phyloP scores from a whole-genome alignment of 768 basidiomycete species.

The Boletus reticuloceps region DNA sequence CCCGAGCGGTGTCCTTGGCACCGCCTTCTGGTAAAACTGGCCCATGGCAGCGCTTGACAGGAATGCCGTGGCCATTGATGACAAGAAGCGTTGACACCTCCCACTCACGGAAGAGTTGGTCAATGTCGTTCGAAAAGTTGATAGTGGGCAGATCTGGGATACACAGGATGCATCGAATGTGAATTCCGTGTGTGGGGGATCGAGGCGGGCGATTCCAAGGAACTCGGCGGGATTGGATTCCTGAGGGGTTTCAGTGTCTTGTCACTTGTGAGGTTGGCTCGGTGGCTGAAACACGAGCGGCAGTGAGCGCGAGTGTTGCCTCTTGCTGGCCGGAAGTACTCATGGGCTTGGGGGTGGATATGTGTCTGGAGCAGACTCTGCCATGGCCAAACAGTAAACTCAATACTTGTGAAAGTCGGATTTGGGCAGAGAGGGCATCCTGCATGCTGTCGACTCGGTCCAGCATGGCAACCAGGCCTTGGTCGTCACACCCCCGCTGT shows the following conservation, averaged over 20 bases:
- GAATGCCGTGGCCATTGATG: not conserved
- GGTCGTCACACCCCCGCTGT: too few relatives aligned
- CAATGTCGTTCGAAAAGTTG: not conserved
- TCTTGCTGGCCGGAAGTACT: too few relatives aligned
- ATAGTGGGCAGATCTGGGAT: not conserved
- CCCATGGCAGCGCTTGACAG: constrained; percentile 15
- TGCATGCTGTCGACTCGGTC: too few relatives aligned
- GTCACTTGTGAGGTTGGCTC: not conserved
- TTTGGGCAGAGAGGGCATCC: too few relatives aligned
- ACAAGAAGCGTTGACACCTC: not conserved
- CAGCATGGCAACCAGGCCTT: too few relatives aligned
- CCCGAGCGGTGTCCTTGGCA: constrained; percentile 6
- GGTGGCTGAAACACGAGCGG: too few relatives aligned
- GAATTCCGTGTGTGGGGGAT: not conserved
- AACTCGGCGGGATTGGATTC: not conserved
- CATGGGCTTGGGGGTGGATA: too few relatives aligned
- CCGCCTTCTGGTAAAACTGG: not conserved
- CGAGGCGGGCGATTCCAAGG: not conserved
- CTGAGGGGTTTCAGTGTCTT: not conserved
- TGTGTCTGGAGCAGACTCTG: too few relatives aligned
- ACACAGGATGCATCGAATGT: not conserved
- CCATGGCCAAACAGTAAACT: too few relatives aligned
- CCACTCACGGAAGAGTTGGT: not conserved
- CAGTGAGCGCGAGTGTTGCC: too few relatives aligned
- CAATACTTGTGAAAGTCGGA: too few relatives aligned